Base-by-base conservation (phyloP, 495 filamentous ascomycete species). In the Physcia stellaris region DNA sequence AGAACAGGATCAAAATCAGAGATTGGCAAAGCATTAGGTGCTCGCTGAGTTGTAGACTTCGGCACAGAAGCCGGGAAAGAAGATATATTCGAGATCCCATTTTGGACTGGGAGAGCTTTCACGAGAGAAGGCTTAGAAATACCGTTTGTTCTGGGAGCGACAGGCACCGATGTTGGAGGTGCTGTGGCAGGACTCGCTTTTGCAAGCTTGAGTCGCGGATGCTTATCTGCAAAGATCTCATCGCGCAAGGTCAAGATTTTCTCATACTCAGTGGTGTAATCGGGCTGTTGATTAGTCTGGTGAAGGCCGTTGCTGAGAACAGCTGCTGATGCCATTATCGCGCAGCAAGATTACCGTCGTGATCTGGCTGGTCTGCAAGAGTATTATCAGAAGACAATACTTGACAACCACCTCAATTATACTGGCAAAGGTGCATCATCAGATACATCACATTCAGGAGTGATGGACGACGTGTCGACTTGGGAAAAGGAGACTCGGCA, bases 161-260 rank as follows among this genome's bases (percentile, higher is more conserved):
- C 37, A 2, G 38, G 17, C 4, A 24, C 20, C 21, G 30, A 33
- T 28, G 36, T 7, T 9, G 23, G n/a, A n/a, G 39, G 24, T 22
- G 21, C 10, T 19, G n/a, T 19, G 10, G 35, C 24, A 39, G 35
- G 19, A 32, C 24, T 13, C 24, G 38, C 36, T 28, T 7, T 23
- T 13, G 35, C 32, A 17, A 38, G 24, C 16, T 49, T 45, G 7
- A 39, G 23, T 22, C 39, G 36, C 19, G 43, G 36, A 35, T 43
- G 39, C 19, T 17, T 46, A n/a, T 40, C 43, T 29, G 42, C 42
- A 26, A 46, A 36, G 40, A 94, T 71, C 33, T 80, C 70, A 66
- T 88, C 78, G 49, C 74, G 79, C 49, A 93, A 75, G 40, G 60
- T 68, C 39, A 86, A 54, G 48, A 94, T 77, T 53, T 80, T 83